These are phyloP conservation scores for Phytophthora ohioensis DNA, from an alignment of 352 stramenopile species.

Conservation along the genomic window DNA sequence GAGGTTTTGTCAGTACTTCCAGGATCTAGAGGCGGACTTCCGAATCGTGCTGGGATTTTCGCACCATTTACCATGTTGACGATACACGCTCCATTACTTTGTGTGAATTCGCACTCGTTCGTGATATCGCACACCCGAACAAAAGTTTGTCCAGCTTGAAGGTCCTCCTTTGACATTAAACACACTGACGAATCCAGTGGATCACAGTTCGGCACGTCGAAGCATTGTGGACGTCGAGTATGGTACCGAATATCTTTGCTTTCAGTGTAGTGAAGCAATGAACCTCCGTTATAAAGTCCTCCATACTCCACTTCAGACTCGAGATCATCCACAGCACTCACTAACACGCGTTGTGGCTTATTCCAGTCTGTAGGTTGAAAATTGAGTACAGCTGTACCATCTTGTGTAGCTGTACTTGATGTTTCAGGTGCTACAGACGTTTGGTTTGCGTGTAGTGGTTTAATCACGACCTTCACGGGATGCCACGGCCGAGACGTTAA, in stretches of 20 bases:
- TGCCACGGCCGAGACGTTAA: constrained; percentile 69
- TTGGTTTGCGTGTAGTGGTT: constrained; percentile 58
- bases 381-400: constrained; percentile 26
- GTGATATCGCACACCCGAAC: constrained; percentile 66
- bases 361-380: constrained; percentile 67
- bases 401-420: not conserved
- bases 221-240: constrained; percentile 67
- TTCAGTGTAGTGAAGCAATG: constrained; percentile 60
- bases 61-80: constrained; percentile 14
- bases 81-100: constrained; percentile 69
- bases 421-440: constrained; percentile 30
- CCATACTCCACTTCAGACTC: constrained; percentile 70
- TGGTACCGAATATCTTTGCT: constrained; percentile 76
- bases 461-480: constrained; percentile 54
- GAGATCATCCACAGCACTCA: constrained; percentile 65
- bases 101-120: constrained; percentile 44
- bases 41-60: constrained; percentile 48
- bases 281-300: constrained; percentile 64
- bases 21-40: constrained; percentile 41
- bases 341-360: constrained; percentile 48
- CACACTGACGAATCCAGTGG: constrained; percentile 37
- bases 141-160: constrained; percentile 4
- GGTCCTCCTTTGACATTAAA: constrained; percentile 22
- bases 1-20: constrained; percentile 3
- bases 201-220: constrained; percentile 65